Conservation (phyloP, 176 grass and related monocot species). For the Rhipidocladum racemiflorum region DNA sequence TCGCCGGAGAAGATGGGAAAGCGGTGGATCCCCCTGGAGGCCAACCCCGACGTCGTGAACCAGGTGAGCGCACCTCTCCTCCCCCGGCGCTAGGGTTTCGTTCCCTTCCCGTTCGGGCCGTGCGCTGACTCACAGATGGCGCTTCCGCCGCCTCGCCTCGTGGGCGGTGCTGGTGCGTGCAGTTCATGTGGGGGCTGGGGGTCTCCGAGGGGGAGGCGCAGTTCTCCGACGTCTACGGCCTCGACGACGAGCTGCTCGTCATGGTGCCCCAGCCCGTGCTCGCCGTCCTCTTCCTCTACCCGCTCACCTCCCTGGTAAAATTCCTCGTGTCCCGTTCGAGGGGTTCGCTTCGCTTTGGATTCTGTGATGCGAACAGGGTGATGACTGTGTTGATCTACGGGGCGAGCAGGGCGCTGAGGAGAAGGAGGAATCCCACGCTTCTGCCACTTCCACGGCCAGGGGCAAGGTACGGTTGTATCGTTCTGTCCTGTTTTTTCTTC, state of each 20-base stretch:
- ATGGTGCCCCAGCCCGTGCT: conserved; percentile 94
- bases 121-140: background rate
- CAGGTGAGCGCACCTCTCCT: conserved; percentile 47
- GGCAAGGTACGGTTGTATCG: conserved; percentile 20
- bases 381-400: background rate
- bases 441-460: conserved; percentile 6
- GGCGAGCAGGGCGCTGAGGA: conserved; percentile 38
- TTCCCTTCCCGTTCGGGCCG: background rate
- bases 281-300: conserved; percentile 94
- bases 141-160: background rate
- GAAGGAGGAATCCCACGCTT: conserved; percentile 19
- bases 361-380: background rate
- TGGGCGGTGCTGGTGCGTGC: background rate
- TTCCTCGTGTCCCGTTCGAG: background rate
- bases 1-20: conserved; percentile 53
- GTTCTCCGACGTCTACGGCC: conserved; percentile 94
- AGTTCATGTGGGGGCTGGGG: conserved; percentile 93
- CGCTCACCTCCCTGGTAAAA: conserved; percentile 51
- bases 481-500: background rate
- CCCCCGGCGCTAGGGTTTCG: conserved; percentile 19
- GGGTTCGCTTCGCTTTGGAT: background rate
- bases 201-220: conserved; percentile 58
- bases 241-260: conserved; percentile 81
- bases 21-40: conserved; percentile 93
- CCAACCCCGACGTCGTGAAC: conserved; percentile 98